Conservation (phyloP, 345 rosid species). For the Orychophragmus violaceus region DNA sequence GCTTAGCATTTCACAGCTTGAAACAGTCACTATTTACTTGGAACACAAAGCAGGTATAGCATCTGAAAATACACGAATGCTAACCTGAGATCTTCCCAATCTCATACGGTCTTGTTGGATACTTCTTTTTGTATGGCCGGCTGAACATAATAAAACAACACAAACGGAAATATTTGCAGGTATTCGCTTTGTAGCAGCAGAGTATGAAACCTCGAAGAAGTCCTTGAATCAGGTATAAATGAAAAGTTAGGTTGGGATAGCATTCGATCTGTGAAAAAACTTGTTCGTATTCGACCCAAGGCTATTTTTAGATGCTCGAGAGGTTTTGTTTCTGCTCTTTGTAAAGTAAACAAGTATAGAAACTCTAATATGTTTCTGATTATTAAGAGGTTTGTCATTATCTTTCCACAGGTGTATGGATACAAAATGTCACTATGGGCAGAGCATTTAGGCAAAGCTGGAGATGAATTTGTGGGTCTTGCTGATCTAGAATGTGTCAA, state of each 20-base stretch:
- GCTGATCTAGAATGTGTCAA: slow-evolving; percentile 52
- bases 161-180: slow-evolving; percentile 37
- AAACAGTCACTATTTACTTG: slow-evolving; percentile 84
- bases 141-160: not conserved
- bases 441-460: slow-evolving; percentile 65
- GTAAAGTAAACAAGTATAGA: not conserved
- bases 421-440: too few species aligned
- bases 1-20: slow-evolving; percentile 43
- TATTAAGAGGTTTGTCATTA: not conserved
- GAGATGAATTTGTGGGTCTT: slow-evolving; percentile 40
- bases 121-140: not conserved
- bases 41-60: slow-evolving; percentile 91
- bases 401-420: slow-evolving; percentile 57
- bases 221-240: slow-evolving; percentile 70
- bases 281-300: too few species aligned
- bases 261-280: too few species aligned
- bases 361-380: not conserved
- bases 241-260: not conserved
- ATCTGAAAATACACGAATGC: too few species aligned
- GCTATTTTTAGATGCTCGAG: not conserved
- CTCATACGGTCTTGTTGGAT: not conserved
- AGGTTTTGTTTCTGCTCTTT: not conserved
- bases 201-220: slow-evolving; percentile 73
- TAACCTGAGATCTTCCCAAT: not conserved
- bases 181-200: slow-evolving; percentile 88